A percentile compares a stretch with the other conserved stretches of the same genome.
These are phyloP conservation scores for Mimosa pudica DNA, from an alignment of 306 rosid species.

Conservation along the genomic window DNA sequence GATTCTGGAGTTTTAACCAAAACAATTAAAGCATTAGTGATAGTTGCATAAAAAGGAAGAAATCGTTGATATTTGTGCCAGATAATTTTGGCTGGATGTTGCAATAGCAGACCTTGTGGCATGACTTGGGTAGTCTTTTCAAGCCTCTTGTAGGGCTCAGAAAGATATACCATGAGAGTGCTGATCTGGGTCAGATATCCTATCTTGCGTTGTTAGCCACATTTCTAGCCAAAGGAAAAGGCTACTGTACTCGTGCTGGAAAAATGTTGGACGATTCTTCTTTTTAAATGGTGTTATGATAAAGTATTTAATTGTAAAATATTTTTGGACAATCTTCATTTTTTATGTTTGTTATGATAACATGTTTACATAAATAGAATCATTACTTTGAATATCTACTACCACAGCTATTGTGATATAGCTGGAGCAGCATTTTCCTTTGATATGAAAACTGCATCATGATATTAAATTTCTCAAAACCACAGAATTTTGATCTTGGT, in stretches of 20 bases:
- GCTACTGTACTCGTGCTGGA: not conserved
- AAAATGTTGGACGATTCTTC: constrained; percentile 7
- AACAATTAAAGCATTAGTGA: constrained; percentile 5
- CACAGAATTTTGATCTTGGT: constrained; percentile 9
- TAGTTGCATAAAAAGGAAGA: not conserved
- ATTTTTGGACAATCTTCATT: not conserved
- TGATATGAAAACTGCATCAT: constrained; percentile 23
- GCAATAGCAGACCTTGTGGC: constrained; percentile 25
- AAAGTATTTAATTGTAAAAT: not conserved
- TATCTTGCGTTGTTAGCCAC: constrained; percentile 8
- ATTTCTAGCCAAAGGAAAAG: constrained; percentile 1
- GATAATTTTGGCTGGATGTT: constrained; percentile 20
- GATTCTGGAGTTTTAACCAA: constrained; percentile 3
- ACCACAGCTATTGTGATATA: not conserved
- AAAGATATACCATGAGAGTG: constrained; percentile 12
- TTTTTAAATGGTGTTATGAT: not conserved
- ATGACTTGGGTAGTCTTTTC: constrained; percentile 20
- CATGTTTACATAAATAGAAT: not conserved
- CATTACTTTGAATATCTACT: constrained; percentile 8
- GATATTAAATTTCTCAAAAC: constrained; percentile 13
- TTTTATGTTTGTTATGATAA: not conserved
- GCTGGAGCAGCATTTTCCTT: constrained; percentile 11
- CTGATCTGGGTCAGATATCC: constrained; percentile 16
- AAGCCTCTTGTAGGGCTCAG: constrained; percentile 24
- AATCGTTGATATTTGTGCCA: constrained; percentile 12